These are phyloP conservation scores for Plasmodium knowlesi DNA, from an alignment of 169 alveolate genomes.

Conservation along the genomic window DNA sequence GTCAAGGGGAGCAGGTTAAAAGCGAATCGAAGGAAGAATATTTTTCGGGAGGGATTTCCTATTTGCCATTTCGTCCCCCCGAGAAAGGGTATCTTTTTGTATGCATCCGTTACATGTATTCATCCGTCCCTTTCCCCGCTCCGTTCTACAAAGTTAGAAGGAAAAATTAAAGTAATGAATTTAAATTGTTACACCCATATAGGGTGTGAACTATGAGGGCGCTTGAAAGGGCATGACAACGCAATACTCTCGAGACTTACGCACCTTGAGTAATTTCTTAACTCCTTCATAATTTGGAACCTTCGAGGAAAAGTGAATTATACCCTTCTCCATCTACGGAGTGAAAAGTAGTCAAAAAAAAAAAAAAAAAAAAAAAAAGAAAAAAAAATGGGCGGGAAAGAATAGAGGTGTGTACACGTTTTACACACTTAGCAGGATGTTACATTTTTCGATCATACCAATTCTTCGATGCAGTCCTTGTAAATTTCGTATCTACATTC, in stretches of 20 bases:
- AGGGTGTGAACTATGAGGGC: slow-evolving; percentile 7
- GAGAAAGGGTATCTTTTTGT: neutral
- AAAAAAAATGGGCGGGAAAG: neutral
- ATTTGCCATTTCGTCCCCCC: neutral
- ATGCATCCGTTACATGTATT: slow-evolving; percentile 32
- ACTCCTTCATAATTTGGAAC: slow-evolving; percentile 53
- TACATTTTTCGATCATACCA: slow-evolving; percentile 24
- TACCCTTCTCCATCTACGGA: slow-evolving; percentile 51
- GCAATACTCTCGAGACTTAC: neutral
- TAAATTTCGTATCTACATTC: slow-evolving; percentile 82
- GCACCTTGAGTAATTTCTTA: slow-evolving; percentile 17
- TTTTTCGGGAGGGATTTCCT: neutral
- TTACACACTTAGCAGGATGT: neutral
- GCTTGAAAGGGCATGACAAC: neutral
- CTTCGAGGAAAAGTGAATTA: slow-evolving; percentile 30
- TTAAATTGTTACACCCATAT: neutral
- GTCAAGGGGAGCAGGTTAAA: neutral
- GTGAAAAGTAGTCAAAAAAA: slow-evolving; percentile 4
- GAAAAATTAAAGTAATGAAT: neutral
- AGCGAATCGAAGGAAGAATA: neutral
- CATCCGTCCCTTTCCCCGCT: slow-evolving; percentile 18
- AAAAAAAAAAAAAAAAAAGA: slow-evolving; percentile 6
- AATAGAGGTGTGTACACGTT: neutral
- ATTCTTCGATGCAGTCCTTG: slow-evolving; percentile 80
- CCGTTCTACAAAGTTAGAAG: slow-evolving; percentile 15